Conservation (phyloP, 345 rosid species). For the Corymbia maculata region DNA sequence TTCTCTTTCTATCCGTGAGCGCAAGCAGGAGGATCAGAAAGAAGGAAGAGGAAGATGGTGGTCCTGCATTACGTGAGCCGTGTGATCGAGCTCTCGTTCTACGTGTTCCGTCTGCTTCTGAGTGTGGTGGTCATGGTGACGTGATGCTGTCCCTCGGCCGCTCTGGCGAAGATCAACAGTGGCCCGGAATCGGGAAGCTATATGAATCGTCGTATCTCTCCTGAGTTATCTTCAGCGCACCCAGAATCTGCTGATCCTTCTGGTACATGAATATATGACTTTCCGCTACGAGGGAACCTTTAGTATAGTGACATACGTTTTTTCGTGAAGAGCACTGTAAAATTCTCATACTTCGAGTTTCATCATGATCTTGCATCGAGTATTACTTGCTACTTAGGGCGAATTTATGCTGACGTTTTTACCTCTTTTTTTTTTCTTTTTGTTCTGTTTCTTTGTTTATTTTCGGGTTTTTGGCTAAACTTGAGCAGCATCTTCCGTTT, state of each 20-base stretch:
- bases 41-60: neutral
- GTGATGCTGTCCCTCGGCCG: neutral
- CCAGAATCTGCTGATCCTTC: neutral
- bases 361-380: neutral
- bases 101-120: neutral
- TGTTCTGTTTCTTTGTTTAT: neutral
- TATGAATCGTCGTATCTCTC: neutral
- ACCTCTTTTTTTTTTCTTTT: neutral
- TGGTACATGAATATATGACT: neutral
- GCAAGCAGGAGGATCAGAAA: neutral
- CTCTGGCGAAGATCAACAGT: neutral
- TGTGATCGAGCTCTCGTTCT: neutral
- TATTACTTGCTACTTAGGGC: neutral
- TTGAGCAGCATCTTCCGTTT: neutral
- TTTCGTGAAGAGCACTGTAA: neutral
- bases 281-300: neutral
- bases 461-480: neutral
- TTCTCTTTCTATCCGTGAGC: neutral
- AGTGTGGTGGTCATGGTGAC: neutral
- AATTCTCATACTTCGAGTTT: neutral
- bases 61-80: neutral
- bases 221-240: neutral
- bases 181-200: neutral
- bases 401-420: neutral
- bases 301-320: neutral